These are phyloP conservation scores for Yamadazyma kitorensis DNA, from an alignment of 805 yeast species.

Conservation along the genomic window DNA sequence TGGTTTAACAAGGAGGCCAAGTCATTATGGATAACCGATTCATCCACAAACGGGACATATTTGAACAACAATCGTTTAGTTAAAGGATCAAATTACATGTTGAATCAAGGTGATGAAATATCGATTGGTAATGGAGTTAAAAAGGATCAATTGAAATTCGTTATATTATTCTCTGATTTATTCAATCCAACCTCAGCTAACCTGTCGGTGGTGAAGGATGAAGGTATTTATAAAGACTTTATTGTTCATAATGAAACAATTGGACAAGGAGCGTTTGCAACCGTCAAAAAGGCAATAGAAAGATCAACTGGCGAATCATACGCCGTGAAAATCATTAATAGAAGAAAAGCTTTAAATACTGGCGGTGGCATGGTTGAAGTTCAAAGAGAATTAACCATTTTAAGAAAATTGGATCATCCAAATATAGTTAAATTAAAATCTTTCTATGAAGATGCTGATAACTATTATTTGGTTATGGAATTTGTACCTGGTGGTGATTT, in stretches of 20 bases:
- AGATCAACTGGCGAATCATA: constrained; percentile 79
- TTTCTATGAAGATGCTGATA: constrained; percentile 78
- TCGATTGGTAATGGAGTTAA: constrained; percentile 85
- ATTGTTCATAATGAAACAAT: constrained; percentile 80
- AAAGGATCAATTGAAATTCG: constrained; percentile 57
- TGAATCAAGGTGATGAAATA: constrained; percentile 91
- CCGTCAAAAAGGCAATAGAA: constrained; percentile 87
- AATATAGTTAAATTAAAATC: constrained; percentile 81
- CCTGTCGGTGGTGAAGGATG: constrained; percentile 30
- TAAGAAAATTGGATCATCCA: constrained; percentile 76
- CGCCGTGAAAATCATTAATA: constrained; percentile 88
- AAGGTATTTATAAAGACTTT: constrained; percentile 67
- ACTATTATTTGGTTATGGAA: constrained; percentile 90
- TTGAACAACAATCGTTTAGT: constrained; percentile 71
- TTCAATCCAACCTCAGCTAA: constrained; percentile 31
- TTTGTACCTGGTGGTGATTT: constrained; percentile 94
- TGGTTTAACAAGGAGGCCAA: constrained; percentile 62
- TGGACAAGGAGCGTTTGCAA: constrained; percentile 98
- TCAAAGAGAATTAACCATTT: constrained; percentile 78
- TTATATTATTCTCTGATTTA: constrained; percentile 46
- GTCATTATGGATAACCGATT: constrained; percentile 63
- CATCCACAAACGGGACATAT: constrained; percentile 91
- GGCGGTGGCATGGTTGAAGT: constrained; percentile 70
- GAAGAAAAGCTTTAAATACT: constrained; percentile 68
- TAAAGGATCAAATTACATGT: constrained; percentile 72